Conservation (phyloP, 164 flowering plant species). For the Malania oleifera region DNA sequence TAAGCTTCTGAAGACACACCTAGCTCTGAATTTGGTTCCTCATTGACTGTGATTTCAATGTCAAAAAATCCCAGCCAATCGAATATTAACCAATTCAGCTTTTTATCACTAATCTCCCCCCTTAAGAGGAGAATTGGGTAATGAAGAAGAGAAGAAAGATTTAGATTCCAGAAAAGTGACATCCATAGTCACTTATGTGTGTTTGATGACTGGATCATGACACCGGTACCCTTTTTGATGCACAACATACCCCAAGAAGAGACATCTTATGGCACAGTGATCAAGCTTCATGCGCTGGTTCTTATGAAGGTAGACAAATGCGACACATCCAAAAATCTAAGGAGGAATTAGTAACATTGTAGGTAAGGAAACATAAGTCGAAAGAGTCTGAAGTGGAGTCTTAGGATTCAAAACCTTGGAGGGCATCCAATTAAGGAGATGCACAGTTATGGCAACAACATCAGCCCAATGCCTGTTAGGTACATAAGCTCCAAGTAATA, state of each 20-base stretch:
- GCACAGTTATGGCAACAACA: neutral
- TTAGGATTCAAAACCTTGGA: conserved; percentile 1
- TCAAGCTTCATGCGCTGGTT: conserved; percentile 3
- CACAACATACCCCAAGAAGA: conserved; percentile 6
- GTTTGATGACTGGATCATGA: neutral
- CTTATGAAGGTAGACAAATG: conserved; percentile 10
- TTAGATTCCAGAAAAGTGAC: conserved; percentile 1
- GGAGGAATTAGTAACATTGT: neutral
- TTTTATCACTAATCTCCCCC: conserved; percentile 5
- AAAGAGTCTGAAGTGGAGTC: conserved; percentile 4
- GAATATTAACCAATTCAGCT: neutral
- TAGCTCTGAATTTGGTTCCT: no score
- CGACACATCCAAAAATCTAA: conserved; percentile 4
- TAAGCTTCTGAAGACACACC: no score
- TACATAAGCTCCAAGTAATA: neutral
- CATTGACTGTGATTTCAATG: neutral
- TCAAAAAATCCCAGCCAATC: neutral
- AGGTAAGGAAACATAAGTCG: neutral
- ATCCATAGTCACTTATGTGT: neutral
- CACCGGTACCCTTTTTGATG: conserved; percentile 10
- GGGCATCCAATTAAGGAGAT: conserved; percentile 12
- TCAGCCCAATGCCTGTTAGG: conserved; percentile 1
- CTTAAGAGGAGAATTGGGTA: conserved; percentile 3
- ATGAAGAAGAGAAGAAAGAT: neutral
- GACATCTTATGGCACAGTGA: neutral